phyloP scores from a whole-genome alignment of 805 yeast genomes.

The Cyberlindnera subsufficiens region DNA sequence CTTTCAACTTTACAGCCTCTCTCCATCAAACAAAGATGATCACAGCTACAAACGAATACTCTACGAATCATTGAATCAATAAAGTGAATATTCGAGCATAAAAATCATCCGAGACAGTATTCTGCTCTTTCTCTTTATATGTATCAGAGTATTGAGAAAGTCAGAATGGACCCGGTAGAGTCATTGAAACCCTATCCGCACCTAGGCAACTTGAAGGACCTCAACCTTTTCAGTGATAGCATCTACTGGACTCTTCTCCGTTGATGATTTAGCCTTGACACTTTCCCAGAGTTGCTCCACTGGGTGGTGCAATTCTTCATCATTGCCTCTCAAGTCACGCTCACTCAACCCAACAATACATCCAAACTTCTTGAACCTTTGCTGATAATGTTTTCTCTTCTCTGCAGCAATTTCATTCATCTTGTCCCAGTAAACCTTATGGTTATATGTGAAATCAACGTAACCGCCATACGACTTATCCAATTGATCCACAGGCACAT shows the following conservation, averaged over 20 bases:
- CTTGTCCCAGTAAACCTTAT: constrained; percentile 72
- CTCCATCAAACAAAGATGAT: too few relatives aligned
- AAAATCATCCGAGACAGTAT: too few relatives aligned
- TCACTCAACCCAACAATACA: constrained; percentile 74
- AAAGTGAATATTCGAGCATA: too few relatives aligned
- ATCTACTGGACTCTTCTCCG: constrained; percentile 2
- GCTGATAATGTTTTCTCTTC: constrained; percentile 58
- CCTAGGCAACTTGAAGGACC: constrained; percentile 6
- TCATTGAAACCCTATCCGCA: too few relatives aligned
- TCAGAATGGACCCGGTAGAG: too few relatives aligned
- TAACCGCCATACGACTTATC: constrained; percentile 82
- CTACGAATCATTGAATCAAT: too few relatives aligned
- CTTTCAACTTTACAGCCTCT: too few relatives aligned
- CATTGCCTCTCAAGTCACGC: constrained; percentile 57
- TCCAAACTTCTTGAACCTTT: constrained; percentile 70
- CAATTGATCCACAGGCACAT: constrained; percentile 75
- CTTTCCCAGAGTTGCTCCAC: constrained; percentile 11
- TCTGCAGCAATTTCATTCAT: constrained; percentile 54
- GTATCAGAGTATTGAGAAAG: too few relatives aligned
- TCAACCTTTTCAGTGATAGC: constrained; percentile 9
- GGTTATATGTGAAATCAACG: constrained; percentile 79
- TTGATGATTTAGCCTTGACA: not conserved
- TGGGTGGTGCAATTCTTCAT: constrained; percentile 13
- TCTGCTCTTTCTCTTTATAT: too few relatives aligned
- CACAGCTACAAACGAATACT: too few relatives aligned